Base-by-base conservation (phyloP, 768 basidiomycete species). In the Xerocomellus intermedius region DNA sequence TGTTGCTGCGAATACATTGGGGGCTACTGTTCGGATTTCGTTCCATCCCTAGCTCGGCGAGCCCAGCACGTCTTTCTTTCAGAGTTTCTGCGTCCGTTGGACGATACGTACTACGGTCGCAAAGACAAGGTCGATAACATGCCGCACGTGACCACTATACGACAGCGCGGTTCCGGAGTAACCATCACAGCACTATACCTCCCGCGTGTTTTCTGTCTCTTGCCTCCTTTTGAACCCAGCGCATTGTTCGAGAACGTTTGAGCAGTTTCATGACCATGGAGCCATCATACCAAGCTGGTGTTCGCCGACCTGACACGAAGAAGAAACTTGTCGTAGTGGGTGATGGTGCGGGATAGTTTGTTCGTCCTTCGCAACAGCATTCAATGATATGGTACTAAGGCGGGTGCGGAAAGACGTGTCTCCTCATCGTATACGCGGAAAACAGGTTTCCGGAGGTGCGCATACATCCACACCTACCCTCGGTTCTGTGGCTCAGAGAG, bases 381-480 rank as follows among this genome's bases (percentile, higher is more conserved):
- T 65, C 60, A 66, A 66, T 58, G 39, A 61, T 57, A 58, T 60
- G 56, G 52, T 53, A 63, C 70, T 59, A 67, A 89, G 87, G 88
- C 73, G 88, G 89, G 56, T 91, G 90, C 68, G 90, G 89, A 66
- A 92, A 96, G 83, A 97, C 94, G 44, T 96, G 94, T 81, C 80
- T 96, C 56, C 83, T 97, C 64, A 97, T 97, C 65, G 94, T 95
- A 36, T 97, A 97, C 68, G 94, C 94, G 22, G 92, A 96, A 74
- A 97, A 96, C 70, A 83, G 94, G 38, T 97, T 96, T 67, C 94
- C 94, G 42, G 94, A 96, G 82, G 93, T 95, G 75, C 68, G 82
- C 67, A 54, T 56, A 49, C 46, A 46, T 58, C 42, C 42, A 46
- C 17, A 5, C 36, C 26, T 28, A 8, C 8, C 21, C 41, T 42